A percentile compares a stretch with the other conserved stretches of the same genome.
Conservation (phyloP, 2,329 filamentous ascomycete genomes). For the Paecilomyces dactylethromorphus region DNA sequence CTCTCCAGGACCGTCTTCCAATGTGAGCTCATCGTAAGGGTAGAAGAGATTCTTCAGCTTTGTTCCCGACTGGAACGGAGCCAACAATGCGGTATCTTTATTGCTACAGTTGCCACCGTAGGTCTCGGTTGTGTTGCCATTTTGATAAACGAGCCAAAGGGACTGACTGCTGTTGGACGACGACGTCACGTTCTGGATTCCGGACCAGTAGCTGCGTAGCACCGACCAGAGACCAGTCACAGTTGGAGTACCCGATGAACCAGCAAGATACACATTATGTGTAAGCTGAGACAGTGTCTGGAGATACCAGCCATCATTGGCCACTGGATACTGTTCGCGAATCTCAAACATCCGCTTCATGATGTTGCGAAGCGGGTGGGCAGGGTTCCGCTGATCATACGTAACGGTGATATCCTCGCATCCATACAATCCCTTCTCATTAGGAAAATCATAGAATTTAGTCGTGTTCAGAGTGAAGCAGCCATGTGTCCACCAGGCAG, state of each 20-base stretch:
- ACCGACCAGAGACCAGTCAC: constrained; percentile 53
- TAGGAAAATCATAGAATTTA: constrained; percentile 47
- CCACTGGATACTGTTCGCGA: constrained; percentile 44
- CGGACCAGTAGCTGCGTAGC: constrained; percentile 38
- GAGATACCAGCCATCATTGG: constrained; percentile 48
- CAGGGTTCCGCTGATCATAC: constrained; percentile 51
- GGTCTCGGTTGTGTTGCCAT: neutral
- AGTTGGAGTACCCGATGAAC: constrained; percentile 40
- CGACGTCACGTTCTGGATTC: constrained; percentile 38
- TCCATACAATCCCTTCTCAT: constrained; percentile 42
- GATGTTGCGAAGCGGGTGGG: constrained; percentile 49
- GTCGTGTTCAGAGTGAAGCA: constrained; percentile 48
- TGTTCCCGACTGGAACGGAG: neutral
- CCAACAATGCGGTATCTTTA: neutral
- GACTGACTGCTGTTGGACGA: constrained; percentile 1
- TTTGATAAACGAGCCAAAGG: neutral
- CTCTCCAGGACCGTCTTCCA: neutral
- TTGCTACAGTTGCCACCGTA: neutral
- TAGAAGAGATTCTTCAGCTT: neutral
- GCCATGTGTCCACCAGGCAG: constrained; percentile 54
- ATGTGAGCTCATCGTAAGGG: neutral
- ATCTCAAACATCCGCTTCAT: constrained; percentile 51
- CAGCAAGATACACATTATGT: constrained; percentile 31
- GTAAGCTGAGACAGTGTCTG: neutral
- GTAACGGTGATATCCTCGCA: constrained; percentile 48